These are phyloP conservation scores for Claviceps fusiformis DNA, from an alignment of 2,329 filamentous ascomycete species.

Conservation along the genomic window DNA sequence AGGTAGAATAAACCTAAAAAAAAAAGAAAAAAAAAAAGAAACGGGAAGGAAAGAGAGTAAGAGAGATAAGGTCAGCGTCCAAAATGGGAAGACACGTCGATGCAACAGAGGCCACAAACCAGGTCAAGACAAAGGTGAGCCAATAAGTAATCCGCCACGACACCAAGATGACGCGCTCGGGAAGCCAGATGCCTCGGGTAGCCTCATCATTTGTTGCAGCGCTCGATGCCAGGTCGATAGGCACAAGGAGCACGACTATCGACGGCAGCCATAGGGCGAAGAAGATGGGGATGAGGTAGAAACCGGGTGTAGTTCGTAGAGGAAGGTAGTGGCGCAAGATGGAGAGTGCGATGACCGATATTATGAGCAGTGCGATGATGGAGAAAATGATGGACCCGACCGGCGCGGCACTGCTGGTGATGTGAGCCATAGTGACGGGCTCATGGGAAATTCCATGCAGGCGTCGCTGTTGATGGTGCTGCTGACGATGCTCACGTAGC, in stretches of 20 bases:
- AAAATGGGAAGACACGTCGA: not conserved
- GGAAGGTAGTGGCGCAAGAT: slow-evolving; percentile 84
- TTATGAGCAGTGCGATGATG: slow-evolving; percentile 53
- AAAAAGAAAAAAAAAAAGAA: not conserved
- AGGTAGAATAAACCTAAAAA: slow-evolving; percentile 67
- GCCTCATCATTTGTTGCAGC: slow-evolving; percentile 58
- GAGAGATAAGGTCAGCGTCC: not conserved
- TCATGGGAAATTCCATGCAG: slow-evolving; percentile 16
- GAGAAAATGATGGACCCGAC: slow-evolving; percentile 73
- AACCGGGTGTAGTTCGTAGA: slow-evolving; percentile 77
- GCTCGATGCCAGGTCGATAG: slow-evolving; percentile 87
- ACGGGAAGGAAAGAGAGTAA: no score
- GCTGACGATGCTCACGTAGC: not conserved
- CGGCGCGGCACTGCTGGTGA: slow-evolving; percentile 41
- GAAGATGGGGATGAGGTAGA: slow-evolving; percentile 84
- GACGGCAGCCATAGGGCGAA: slow-evolving; percentile 88
- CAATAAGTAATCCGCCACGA: slow-evolving; percentile 95
- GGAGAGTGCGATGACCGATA: slow-evolving; percentile 66
- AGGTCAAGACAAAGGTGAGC: slow-evolving; percentile 90
- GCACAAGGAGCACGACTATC: slow-evolving; percentile 81
- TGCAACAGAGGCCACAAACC: slow-evolving; percentile 37
- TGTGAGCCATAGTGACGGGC: slow-evolving; percentile 35
- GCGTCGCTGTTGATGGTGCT: not conserved
- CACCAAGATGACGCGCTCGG: slow-evolving; percentile 62
- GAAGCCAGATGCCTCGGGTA: slow-evolving; percentile 75